These are phyloP conservation scores for Balakata baccata DNA, from an alignment of 345 rosid species.

Conservation along the genomic window DNA sequence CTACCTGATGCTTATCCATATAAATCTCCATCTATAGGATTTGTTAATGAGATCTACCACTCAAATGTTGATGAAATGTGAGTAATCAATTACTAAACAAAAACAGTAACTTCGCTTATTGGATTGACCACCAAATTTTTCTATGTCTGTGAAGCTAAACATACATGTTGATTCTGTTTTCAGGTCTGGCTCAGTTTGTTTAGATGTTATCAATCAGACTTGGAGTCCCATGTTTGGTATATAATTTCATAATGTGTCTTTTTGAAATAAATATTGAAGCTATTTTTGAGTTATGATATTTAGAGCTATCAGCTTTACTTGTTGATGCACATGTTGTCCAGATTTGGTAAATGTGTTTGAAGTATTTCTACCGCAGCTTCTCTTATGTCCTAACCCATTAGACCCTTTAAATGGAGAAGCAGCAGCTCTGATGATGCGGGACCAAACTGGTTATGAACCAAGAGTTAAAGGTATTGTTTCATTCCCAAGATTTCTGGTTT, in stretches of 20 bases:
- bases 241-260: neutral
- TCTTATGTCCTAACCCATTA: conserved; percentile 87
- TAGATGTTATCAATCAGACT: conserved; percentile 91
- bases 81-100: conserved; percentile 14
- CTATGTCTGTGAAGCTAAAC: conserved; percentile 7
- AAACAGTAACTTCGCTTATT: neutral
- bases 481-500: neutral
- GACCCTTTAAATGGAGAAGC: conserved; percentile 98
- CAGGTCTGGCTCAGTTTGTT: conserved; percentile 79
- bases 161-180: conserved; percentile 12
- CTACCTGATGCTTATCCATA: conserved; percentile 86
- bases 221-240: conserved; percentile 78
- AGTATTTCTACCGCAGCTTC: conserved; percentile 95
- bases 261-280: neutral
- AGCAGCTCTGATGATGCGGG: conserved; percentile 61
- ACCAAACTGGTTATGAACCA: conserved; percentile 49
- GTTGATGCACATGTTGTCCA: conserved; percentile 37
- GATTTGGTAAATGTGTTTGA: conserved; percentile 94
- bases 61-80: conserved; percentile 81
- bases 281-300: neutral
- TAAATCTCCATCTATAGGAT: conserved; percentile 57
- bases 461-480: conserved; percentile 49
- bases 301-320: conserved; percentile 6
- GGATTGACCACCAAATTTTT: conserved; percentile 7
- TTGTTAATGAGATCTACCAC: conserved; percentile 73